These are phyloP conservation scores for Mortierella sp. DNA, from an alignment of 371 early-diverging fungal genomes.

Conservation along the genomic window DNA sequence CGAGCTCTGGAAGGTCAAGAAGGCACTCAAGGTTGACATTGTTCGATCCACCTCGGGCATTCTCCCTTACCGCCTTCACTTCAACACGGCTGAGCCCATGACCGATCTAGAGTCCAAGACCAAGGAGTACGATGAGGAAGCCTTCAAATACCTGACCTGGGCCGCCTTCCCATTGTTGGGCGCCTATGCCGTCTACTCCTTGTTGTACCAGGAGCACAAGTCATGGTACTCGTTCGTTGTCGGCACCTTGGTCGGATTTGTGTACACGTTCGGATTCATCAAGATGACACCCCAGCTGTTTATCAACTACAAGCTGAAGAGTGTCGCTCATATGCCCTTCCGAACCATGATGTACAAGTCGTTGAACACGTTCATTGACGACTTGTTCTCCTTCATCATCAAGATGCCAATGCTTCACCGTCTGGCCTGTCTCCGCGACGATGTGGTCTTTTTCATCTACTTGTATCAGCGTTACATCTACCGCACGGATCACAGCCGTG, in stretches of 20 bases:
- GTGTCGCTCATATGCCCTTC: slow-evolving; percentile 95
- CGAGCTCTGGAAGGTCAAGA: slow-evolving; percentile 92
- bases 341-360: slow-evolving; percentile 95
- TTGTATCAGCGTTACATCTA: slow-evolving; percentile 90
- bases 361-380: slow-evolving; percentile 94
- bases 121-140: slow-evolving; percentile 88
- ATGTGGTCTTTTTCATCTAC: slow-evolving; percentile 89
- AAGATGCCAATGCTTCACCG: slow-evolving; percentile 96
- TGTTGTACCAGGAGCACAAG: slow-evolving; percentile 89
- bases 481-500: slow-evolving; percentile 84
- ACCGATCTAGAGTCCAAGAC: slow-evolving; percentile 81
- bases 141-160: slow-evolving; percentile 87
- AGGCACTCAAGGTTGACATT: slow-evolving; percentile 63
- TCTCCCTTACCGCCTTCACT: slow-evolving; percentile 50
- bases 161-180: slow-evolving; percentile 82
- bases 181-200: slow-evolving; percentile 86
- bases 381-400: slow-evolving; percentile 94
- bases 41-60: slow-evolving; percentile 28
- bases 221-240: slow-evolving; percentile 94
- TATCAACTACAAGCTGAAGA: slow-evolving; percentile 94
- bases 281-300: slow-evolving; percentile 94
- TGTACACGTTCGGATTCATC: slow-evolving; percentile 90
- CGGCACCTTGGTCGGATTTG: slow-evolving; percentile 87
- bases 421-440: slow-evolving; percentile 91
- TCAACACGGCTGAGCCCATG: slow-evolving; percentile 55